These are phyloP conservation scores for Trichoderma guizhouense DNA, from an alignment of 2,329 filamentous ascomycete genomes.

Conservation along the genomic window DNA sequence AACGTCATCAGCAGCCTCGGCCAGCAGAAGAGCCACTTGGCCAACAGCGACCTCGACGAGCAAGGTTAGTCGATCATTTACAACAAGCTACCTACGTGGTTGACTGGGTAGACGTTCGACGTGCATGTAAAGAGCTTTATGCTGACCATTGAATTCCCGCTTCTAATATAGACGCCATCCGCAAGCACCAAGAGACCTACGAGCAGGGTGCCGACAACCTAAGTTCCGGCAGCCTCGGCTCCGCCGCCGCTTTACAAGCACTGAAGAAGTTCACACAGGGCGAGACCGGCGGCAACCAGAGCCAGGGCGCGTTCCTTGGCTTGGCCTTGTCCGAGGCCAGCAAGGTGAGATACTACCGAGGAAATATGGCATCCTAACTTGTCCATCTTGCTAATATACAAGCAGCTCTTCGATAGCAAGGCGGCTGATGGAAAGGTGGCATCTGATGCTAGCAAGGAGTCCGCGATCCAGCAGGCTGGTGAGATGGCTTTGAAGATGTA, in stretches of 20 bases:
- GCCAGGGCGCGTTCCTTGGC: conserved; percentile 77
- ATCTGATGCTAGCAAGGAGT: conserved; percentile 70
- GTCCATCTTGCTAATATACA: background rate
- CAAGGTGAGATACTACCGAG: conserved; percentile 53
- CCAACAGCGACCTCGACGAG: conserved; percentile 49
- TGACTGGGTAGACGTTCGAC: background rate
- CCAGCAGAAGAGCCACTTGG: conserved; percentile 48
- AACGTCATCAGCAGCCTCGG: conserved; percentile 45
- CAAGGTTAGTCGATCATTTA: conserved; percentile 37
- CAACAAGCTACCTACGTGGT: background rate
- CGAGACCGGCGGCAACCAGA: conserved; percentile 45
- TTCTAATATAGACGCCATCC: conserved; percentile 55
- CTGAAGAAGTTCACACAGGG: conserved; percentile 72
- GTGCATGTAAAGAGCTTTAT: background rate
- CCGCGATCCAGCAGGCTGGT: conserved; percentile 72
- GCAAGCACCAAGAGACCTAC: conserved; percentile 74
- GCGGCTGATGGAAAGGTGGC: conserved; percentile 50
- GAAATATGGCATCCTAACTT: background rate
- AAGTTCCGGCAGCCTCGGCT: conserved; percentile 57
- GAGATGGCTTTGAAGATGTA: conserved; percentile 92
- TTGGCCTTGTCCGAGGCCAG: conserved; percentile 85
- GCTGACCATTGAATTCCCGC: background rate
- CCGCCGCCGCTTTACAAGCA: conserved; percentile 76
- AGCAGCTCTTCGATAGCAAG: conserved; percentile 59
- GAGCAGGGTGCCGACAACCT: conserved; percentile 45